Evolutionary conservation across 352 stramenopile genomes (phyloP).

Genomic region (Pythium dissotocum): DNA sequence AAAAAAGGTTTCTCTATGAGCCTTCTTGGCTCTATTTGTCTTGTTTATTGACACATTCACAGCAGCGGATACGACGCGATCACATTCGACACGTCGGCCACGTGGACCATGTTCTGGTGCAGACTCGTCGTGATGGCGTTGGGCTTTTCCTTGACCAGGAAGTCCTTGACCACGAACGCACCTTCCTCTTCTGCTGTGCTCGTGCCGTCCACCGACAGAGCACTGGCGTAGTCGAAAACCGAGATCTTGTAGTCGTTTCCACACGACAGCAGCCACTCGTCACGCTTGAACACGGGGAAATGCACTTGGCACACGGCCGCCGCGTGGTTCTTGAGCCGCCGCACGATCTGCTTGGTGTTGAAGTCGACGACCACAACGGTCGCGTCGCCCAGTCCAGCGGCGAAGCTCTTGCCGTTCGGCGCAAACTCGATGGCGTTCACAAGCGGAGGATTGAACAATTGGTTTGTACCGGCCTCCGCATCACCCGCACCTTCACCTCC

Average conservation of each 20-base stretch:
- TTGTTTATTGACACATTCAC: slow-evolving; percentile 22
- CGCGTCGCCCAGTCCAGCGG: slow-evolving; percentile 62
- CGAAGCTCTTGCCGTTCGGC: slow-evolving; percentile 62
- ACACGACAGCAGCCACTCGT: slow-evolving; percentile 59
- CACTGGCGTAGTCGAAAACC: slow-evolving; percentile 59
- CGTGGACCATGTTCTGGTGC: slow-evolving; percentile 53
- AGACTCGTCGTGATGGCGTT: slow-evolving; percentile 60
- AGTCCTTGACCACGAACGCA: slow-evolving; percentile 52
- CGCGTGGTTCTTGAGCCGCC: slow-evolving; percentile 49
- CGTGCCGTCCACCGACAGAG: slow-evolving; percentile 30
- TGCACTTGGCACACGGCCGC: slow-evolving; percentile 66
- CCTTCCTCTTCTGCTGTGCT: slow-evolving; percentile 11
- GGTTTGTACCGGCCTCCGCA: slow-evolving; percentile 29
- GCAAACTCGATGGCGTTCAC: slow-evolving; percentile 70
- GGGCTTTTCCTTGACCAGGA: slow-evolving; percentile 40
- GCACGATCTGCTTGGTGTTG: slow-evolving; percentile 47
- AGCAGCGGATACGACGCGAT: slow-evolving; percentile 51
- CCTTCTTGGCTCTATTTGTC: background rate
- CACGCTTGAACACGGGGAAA: slow-evolving; percentile 49
- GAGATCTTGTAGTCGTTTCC: slow-evolving; percentile 71
- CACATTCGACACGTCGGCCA: slow-evolving; percentile 49
- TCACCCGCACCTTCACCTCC: background rate
- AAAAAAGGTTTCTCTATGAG: background rate
- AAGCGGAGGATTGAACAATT: slow-evolving; percentile 78
- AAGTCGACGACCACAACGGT: slow-evolving; percentile 71